These are phyloP conservation scores for Alopecurus myosuroides DNA, from an alignment of 176 grass and related monocot genomes.

Conservation along the genomic window DNA sequence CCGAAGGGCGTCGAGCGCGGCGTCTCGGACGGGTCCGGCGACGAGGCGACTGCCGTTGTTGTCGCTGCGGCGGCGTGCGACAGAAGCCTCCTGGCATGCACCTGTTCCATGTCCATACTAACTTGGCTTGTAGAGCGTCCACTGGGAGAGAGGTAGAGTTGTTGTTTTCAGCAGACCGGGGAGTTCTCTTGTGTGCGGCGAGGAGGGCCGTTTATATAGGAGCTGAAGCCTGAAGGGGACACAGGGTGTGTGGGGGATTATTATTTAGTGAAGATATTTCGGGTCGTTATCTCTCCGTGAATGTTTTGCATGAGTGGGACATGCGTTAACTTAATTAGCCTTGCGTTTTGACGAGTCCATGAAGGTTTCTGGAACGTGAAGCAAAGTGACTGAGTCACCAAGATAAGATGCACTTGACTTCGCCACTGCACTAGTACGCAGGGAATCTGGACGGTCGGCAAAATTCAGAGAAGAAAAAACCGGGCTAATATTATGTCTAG, in stretches of 20 bases:
- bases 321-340: neutral
- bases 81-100: conserved; percentile 49
- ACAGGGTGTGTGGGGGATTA: neutral
- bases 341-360: neutral
- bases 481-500: no score
- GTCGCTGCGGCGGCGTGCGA: neutral
- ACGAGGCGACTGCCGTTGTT: neutral
- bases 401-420: conserved; percentile 31
- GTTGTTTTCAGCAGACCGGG: neutral
- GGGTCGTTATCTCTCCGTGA: neutral
- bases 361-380: neutral
- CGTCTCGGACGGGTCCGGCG: neutral
- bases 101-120: conserved; percentile 42
- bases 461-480: neutral
- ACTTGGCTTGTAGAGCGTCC: neutral
- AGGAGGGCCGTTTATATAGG: conserved; percentile 30
- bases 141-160: neutral
- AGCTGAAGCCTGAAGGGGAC: neutral
- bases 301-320: neutral
- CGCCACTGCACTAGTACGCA: neutral
- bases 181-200: conserved; percentile 23
- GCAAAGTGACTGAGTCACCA: neutral
- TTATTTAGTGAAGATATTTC: neutral
- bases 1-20: conserved; percentile 21
- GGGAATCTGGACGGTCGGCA: neutral